Evolutionary conservation across 768 basidiomycete species (phyloP).

Genomic region (Fibroporia radiculosa): DNA sequence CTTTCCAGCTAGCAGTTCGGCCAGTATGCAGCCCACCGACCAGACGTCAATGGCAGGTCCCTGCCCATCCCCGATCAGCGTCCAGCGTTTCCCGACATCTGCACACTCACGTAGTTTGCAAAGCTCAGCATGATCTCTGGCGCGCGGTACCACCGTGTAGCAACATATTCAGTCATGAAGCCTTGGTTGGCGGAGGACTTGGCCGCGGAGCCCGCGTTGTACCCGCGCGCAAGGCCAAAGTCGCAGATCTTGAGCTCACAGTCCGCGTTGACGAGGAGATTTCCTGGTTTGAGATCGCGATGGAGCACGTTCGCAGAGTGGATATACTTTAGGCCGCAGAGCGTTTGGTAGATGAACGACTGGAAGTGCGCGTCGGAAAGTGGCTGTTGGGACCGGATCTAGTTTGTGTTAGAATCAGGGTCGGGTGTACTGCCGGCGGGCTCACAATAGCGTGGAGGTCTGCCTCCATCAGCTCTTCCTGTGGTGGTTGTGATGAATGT

Average conservation of each 20-base stretch:
- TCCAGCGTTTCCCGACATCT: neutral
- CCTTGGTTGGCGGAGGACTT: slow-evolving; percentile 74
- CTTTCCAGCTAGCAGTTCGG: slow-evolving; percentile 87
- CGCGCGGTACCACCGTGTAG: slow-evolving; percentile 98
- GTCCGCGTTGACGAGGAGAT: slow-evolving; percentile 94
- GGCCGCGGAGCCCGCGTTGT: slow-evolving; percentile 67
- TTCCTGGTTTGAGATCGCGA: slow-evolving; percentile 92
- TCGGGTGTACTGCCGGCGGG: slow-evolving; percentile 1
- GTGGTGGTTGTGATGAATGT: slow-evolving; percentile 9
- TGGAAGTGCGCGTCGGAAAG: slow-evolving; percentile 90
- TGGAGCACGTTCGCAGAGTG: slow-evolving; percentile 98
- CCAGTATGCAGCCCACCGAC: slow-evolving; percentile 94
- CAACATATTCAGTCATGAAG: slow-evolving; percentile 99
- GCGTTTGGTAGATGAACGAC: slow-evolving; percentile 96
- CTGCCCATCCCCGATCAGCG: slow-evolving; percentile 26
- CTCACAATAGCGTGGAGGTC: slow-evolving; percentile 96
- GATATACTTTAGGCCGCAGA: slow-evolving; percentile 97
- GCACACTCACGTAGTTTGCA: slow-evolving; percentile 73
- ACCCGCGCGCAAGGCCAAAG: slow-evolving; percentile 93
- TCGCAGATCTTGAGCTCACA: slow-evolving; percentile 99
- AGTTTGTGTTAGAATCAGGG: slow-evolving; percentile 1
- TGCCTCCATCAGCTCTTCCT: slow-evolving; percentile 99
- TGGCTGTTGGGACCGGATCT: slow-evolving; percentile 84
- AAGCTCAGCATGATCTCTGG: slow-evolving; percentile 99
- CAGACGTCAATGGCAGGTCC: slow-evolving; percentile 92